phyloP scores from a whole-genome alignment of 2,329 filamentous ascomycete genomes.

The Fusarium haematococcum region DNA sequence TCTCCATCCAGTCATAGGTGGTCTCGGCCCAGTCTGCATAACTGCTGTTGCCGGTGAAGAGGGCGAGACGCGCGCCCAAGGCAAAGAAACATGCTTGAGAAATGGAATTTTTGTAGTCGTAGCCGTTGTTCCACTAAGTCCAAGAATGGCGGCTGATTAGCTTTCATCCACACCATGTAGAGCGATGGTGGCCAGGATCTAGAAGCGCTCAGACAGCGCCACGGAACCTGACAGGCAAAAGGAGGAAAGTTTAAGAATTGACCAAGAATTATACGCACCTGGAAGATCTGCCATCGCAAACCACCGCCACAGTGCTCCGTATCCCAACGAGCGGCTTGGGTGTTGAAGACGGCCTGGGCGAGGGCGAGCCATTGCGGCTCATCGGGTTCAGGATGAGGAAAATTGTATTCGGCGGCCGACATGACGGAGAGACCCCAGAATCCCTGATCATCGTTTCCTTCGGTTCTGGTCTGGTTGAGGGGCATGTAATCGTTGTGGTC shows the following conservation, averaged over 20 bases:
- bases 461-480: conserved; percentile 73
- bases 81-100: conserved; percentile 74
- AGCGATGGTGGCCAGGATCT: not conserved
- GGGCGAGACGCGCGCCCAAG: conserved; percentile 74
- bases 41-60: conserved; percentile 81
- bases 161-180: not conserved
- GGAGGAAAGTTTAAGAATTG: not conserved
- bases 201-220: not conserved
- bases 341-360: conserved; percentile 85
- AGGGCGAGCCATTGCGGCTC: conserved; percentile 77
- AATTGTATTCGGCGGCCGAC: conserved; percentile 77
- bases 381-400: conserved; percentile 66
- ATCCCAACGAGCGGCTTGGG: conserved; percentile 81
- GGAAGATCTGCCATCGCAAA: conserved; percentile 86
- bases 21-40: conserved; percentile 83
- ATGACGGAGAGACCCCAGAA: conserved; percentile 80
- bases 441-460: conserved; percentile 81
- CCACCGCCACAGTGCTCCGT: conserved; percentile 76
- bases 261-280: conserved; percentile 40
- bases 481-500: conserved; percentile 83
- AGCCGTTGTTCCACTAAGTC: conserved; percentile 77
- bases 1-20: conserved; percentile 76
- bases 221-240: not conserved
- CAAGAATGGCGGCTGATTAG: conserved; percentile 9
- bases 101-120: conserved; percentile 79